Percentiles rank a stretch among this genome's conserved stretches.
These are phyloP conservation scores for Rhodosporidiobolus sp. DNA, from an alignment of 768 basidiomycete genomes.

Conservation along the genomic window DNA sequence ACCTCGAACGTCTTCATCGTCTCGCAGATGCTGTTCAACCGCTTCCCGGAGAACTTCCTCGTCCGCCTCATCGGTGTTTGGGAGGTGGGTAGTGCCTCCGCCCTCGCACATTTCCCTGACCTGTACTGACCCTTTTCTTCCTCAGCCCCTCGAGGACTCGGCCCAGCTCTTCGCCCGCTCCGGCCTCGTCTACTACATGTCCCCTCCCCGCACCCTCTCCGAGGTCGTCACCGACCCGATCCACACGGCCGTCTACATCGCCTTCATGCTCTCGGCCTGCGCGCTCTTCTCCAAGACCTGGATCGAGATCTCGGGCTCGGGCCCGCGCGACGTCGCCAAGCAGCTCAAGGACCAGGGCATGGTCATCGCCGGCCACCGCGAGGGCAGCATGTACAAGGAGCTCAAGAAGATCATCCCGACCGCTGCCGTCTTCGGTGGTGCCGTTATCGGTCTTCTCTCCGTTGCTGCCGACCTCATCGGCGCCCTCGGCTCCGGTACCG, in stretches of 20 bases:
- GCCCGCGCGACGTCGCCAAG: slow-evolving; percentile 92
- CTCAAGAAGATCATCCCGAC: slow-evolving; percentile 97
- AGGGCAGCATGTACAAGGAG: slow-evolving; percentile 99
- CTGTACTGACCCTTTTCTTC: background rate
- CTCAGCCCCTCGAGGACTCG: slow-evolving; percentile 85
- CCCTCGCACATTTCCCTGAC: background rate
- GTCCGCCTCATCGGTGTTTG: slow-evolving; percentile 91
- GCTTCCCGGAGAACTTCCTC: slow-evolving; percentile 88
- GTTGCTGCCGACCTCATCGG: slow-evolving; percentile 93
- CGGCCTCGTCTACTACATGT: slow-evolving; percentile 97
- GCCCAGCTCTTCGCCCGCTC: slow-evolving; percentile 84
- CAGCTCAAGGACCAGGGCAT: slow-evolving; percentile 98
- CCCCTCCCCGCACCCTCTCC: slow-evolving; percentile 88
- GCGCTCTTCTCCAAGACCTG: slow-evolving; percentile 99
- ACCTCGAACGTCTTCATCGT: slow-evolving; percentile 94
- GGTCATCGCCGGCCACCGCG: slow-evolving; percentile 79
- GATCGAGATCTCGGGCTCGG: slow-evolving; percentile 97
- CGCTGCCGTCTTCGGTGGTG: slow-evolving; percentile 94
- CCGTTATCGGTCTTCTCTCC: slow-evolving; percentile 85
- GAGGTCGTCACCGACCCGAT: slow-evolving; percentile 87
- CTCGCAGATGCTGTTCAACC: slow-evolving; percentile 85
- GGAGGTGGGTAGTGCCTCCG: slow-evolving; percentile 65
- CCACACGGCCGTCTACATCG: slow-evolving; percentile 84
- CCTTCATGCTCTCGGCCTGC: slow-evolving; percentile 88
- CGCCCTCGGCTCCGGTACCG: slow-evolving; percentile 74